Evolutionary conservation across 2,329 filamentous ascomycete genomes (phyloP).

Genomic region (Alternaria brassicae): DNA sequence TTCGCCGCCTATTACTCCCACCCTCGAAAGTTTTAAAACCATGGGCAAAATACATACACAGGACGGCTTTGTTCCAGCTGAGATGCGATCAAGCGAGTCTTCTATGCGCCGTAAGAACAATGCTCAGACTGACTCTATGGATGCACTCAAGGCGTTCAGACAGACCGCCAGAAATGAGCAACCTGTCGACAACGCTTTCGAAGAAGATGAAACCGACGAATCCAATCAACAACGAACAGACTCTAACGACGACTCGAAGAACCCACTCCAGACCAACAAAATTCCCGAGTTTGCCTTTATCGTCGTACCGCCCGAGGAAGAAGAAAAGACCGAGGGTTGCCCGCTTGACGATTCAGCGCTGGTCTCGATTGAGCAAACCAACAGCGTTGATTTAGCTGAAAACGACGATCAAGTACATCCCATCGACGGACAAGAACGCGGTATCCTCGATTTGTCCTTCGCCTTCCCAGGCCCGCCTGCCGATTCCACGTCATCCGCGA

Average conservation of each 20-base stretch:
- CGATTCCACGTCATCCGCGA: neutral
- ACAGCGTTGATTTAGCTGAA: neutral
- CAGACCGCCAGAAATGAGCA: neutral
- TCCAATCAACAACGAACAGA: neutral
- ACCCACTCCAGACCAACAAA: neutral
- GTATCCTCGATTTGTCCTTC: neutral
- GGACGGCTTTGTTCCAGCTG: neutral
- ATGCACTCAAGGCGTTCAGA: conserved; percentile 5
- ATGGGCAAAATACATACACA: neutral
- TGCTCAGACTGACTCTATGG: conserved; percentile 7
- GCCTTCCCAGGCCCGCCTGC: neutral
- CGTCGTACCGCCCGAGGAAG: neutral
- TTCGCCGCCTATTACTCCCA: conserved; percentile 7
- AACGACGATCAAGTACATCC: neutral
- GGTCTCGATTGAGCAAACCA: neutral
- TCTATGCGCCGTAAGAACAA: neutral
- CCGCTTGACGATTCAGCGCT: neutral
- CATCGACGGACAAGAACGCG: neutral
- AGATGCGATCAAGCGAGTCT: neutral
- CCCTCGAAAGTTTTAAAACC: neutral
- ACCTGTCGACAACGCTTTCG: neutral
- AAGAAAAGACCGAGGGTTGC: neutral
- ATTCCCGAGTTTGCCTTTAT: neutral
- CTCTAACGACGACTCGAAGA: neutral
- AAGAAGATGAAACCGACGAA: neutral